Conservation (phyloP, 2,329 filamentous ascomycete genomes). For the Akanthomyces dipterigenus region DNA sequence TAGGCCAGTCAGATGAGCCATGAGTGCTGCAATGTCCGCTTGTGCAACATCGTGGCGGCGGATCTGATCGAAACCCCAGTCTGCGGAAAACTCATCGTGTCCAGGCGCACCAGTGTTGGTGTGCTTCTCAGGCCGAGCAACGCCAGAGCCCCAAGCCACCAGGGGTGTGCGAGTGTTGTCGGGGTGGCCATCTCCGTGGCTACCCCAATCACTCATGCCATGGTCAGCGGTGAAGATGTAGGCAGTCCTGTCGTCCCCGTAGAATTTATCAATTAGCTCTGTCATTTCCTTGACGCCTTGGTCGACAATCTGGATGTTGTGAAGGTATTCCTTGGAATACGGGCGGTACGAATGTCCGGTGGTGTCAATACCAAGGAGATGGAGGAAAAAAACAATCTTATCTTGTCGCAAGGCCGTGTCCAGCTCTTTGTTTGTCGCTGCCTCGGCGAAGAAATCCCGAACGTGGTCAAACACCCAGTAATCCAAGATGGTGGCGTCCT, state of each 20-base stretch:
- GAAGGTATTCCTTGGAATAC: slow-evolving; percentile 90
- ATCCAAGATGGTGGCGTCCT: slow-evolving; percentile 74
- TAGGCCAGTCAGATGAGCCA: slow-evolving; percentile 84
- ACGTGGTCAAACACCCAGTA: slow-evolving; percentile 95
- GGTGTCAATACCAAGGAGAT: slow-evolving; percentile 87
- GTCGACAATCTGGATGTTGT: slow-evolving; percentile 93
- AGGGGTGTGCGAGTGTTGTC: slow-evolving; percentile 94
- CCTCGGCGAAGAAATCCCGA: slow-evolving; percentile 75
- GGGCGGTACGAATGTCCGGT: slow-evolving; percentile 80
- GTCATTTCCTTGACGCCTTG: slow-evolving; percentile 80
- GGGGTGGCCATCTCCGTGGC: slow-evolving; percentile 93
- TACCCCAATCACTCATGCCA: slow-evolving; percentile 99
- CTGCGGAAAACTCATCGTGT: slow-evolving; percentile 84
- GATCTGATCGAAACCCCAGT: slow-evolving; percentile 78
- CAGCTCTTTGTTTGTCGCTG: slow-evolving; percentile 69
- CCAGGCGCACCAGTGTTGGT: slow-evolving; percentile 58
- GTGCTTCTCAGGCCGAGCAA: slow-evolving; percentile 64
- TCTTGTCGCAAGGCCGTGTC: slow-evolving; percentile 68
- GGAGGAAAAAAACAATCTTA: slow-evolving; percentile 89
- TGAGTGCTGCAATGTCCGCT: slow-evolving; percentile 88
- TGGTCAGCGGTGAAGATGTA: slow-evolving; percentile 98
- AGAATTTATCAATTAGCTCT: slow-evolving; percentile 77
- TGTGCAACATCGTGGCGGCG: slow-evolving; percentile 87
- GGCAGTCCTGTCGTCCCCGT: slow-evolving; percentile 75
- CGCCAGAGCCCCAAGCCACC: slow-evolving; percentile 87